Evolutionary conservation across 441 rosid genomes (phyloP).

Genomic region (Daphne laureola): DNA sequence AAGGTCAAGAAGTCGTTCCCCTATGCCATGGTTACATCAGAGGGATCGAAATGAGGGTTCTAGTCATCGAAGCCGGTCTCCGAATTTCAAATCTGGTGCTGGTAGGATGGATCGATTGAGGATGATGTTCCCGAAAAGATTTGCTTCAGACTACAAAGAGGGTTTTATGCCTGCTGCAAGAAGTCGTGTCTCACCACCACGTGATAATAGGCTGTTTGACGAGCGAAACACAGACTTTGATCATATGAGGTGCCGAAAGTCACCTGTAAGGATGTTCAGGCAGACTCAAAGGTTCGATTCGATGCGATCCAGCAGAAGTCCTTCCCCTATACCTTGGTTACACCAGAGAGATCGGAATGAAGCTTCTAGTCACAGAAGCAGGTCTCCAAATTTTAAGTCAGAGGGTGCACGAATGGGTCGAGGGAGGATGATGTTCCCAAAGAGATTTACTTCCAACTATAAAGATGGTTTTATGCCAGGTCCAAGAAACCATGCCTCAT

Average conservation of each 20-base stretch:
- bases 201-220: slow-evolving; percentile 24
- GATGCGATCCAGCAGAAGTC: slow-evolving; percentile 21
- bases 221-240: slow-evolving; percentile 26
- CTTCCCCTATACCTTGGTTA: slow-evolving; percentile 33
- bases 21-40: slow-evolving; percentile 23
- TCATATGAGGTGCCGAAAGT: slow-evolving; percentile 34
- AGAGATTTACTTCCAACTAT: slow-evolving; percentile 27
- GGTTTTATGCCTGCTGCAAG: slow-evolving; percentile 18
- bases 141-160: slow-evolving; percentile 25
- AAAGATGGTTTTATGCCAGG: slow-evolving; percentile 24
- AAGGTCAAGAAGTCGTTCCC: slow-evolving; percentile 49
- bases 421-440: slow-evolving; percentile 33
- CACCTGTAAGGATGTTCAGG: slow-evolving; percentile 26
- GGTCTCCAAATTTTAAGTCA: slow-evolving; percentile 36
- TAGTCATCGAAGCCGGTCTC: slow-evolving; percentile 34
- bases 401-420: slow-evolving; percentile 28
- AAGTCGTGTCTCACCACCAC: slow-evolving; percentile 23
- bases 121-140: slow-evolving; percentile 34
- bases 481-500: slow-evolving; percentile 16
- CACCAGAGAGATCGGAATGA: slow-evolving; percentile 26
- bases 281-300: slow-evolving; percentile 31
- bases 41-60: slow-evolving; percentile 30
- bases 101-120: slow-evolving; percentile 30
- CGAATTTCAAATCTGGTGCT: slow-evolving; percentile 29
- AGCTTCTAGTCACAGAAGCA: slow-evolving; percentile 27